Evolutionary conservation across 2,329 filamentous ascomycete species (phyloP), one percentile per base, ranked within the genome.

Genomic region (Meredithiella fracta): DNA sequence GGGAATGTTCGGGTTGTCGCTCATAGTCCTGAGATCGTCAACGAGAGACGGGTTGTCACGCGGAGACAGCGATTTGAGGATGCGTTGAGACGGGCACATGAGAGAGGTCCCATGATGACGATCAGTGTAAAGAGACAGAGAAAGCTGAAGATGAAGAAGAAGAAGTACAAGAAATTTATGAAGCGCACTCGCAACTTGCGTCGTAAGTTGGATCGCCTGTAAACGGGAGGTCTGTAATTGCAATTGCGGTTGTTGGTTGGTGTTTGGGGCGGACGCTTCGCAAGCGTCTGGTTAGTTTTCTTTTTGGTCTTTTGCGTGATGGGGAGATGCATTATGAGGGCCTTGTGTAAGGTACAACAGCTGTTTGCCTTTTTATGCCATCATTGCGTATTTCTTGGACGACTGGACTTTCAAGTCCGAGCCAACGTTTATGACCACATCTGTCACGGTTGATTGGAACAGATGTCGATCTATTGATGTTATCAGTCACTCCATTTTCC

Each of bases 91-190:
- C 71, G 71, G 61, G 22, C 44, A n/a, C 44, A 49, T 49, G 44
- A 49, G 44, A 68, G 68, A 58, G 69, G 72, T 62, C 65, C 68
- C 59, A 90, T 95, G 83, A 72, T 83, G 59, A 79, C 88, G 61
- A 88, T 98, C 67, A 94, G 87, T 66, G 91, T 96, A 63, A 89
- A 84, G 76, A 79, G 92, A 69, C 88, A 94, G 71, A 77, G 89
- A 66, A 94, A 92, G 73, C 73, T 96, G 66, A 95, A 89, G 80
- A 98, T 98, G 90, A 98, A 98, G 86, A 98, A 97, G 80, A 91
- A 97, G 79, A 98, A 98, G 82, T 95, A 95, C 72, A 97, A 96
- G 89, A 98, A 98, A 80, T 75, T 97, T 63, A 89, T 95, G 86
- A 86, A 85, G 76, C 79, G 82, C 70, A 96, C 91, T 65, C 81